Percentiles rank a stretch among this genome's conserved stretches.
phyloP scores from a whole-genome alignment of 2,329 filamentous ascomycete species.

The Apiospora hydei region DNA sequence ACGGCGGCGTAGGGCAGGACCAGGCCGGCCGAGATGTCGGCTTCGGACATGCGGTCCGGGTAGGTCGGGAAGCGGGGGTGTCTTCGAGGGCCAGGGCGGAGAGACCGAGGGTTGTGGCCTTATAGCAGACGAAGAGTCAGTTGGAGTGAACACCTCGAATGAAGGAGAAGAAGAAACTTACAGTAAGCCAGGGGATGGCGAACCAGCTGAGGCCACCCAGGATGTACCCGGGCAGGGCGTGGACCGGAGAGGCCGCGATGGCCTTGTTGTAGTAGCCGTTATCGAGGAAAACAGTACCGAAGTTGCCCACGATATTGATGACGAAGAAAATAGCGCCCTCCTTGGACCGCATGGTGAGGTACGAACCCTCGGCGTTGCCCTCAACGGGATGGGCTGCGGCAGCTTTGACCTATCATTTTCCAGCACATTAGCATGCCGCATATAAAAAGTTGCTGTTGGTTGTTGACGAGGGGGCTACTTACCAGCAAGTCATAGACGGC shows the following conservation, averaged over 20 bases:
- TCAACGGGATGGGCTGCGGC: conserved; percentile 74
- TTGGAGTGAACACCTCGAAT: neutral
- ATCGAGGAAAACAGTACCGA: conserved; percentile 84
- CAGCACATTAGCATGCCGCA: neutral
- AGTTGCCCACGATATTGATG: conserved; percentile 88
- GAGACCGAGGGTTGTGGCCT: conserved; percentile 87
- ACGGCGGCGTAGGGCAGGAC: conserved; percentile 87
- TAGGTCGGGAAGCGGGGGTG: conserved; percentile 75
- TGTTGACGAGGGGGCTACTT: neutral
- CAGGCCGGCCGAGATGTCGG: conserved; percentile 82
- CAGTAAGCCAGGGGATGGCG: conserved; percentile 81
- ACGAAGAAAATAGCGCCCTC: conserved; percentile 90
- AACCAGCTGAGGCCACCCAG: conserved; percentile 90
- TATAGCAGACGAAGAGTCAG: conserved; percentile 39
- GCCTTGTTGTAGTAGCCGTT: conserved; percentile 95
- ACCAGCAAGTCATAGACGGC: conserved; percentile 81
- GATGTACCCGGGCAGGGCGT: conserved; percentile 88
- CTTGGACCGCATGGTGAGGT: conserved; percentile 83
- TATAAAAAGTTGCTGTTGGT: too few species aligned
- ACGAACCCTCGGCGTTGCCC: conserved; percentile 82
- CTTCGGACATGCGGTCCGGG: conserved; percentile 72
- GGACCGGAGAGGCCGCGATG: conserved; percentile 84
- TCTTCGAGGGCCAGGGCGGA: conserved; percentile 81
- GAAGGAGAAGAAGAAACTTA: neutral
- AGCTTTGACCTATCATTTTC: conserved; percentile 53